Evolutionary conservation across 805 yeast species (phyloP), one percentile per base, ranked within the genome.

Genomic region (Nakazawaea laoshanensis): DNA sequence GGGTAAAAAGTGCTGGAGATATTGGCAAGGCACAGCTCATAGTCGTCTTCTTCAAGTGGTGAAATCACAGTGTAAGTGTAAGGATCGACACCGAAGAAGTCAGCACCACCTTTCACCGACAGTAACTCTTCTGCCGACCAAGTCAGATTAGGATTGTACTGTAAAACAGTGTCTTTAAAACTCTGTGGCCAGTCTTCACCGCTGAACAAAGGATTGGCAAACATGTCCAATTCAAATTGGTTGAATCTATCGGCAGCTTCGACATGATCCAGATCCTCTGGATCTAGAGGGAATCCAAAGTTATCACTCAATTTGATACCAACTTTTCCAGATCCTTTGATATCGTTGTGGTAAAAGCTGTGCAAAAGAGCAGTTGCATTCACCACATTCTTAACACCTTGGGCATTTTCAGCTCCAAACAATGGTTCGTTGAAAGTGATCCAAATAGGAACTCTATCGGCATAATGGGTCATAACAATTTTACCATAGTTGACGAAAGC

Each of bases 61-160:
- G 35, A 46, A 11, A 42, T 44, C 9, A 50, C 42, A 20, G 48
- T 41, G 30, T 51, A 50, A 23, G 57, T 49, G 35, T 54, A 52
- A 5, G 51, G 51, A 28, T 54, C 58, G 41, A 50, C 42, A n/a
- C 59, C 59, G 30, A 52, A 52, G 46, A 49, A 56, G 34, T 56
- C 61, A 7, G 49, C 28, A 5, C 53, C 43, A 10, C 48, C 48
- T 10, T 46, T 34, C 17, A 53, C 44, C 9, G 41, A 35, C 24
- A 30, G 19, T 27, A 49, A 44, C 36, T 56, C 58, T 12, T 47
- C 53, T 4, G 24, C 42, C 4, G 57, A 45, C 42, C 53, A 50
- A 8, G 30, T 15, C 29, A 18, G 24, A 8, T 20, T 20, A 10
- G 50, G 51, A 14, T 43, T 36, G 24, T 25, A 32, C 5, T 34